phyloP scores from a whole-genome alignment of 257 asterid genomes.

The Nicotiana paniculata region DNA sequence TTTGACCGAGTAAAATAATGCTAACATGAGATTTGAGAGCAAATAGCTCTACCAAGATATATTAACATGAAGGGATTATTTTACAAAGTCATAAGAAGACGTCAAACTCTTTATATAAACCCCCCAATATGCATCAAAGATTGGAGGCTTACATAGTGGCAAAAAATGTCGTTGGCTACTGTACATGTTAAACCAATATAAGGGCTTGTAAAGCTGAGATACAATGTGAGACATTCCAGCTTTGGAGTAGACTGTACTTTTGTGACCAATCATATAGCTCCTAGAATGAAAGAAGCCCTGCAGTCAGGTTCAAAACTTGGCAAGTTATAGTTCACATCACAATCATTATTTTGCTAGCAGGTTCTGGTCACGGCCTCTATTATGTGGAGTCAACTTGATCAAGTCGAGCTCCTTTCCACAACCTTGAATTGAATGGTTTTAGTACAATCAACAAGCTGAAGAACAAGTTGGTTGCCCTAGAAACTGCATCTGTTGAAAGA shows the following conservation, averaged over 20 bases:
- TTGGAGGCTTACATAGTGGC: neutral
- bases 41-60: neutral
- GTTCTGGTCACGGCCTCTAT: neutral
- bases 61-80: neutral
- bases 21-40: neutral
- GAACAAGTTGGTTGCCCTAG: too few species aligned
- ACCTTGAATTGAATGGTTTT: neutral
- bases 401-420: neutral
- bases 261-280: neutral
- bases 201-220: neutral
- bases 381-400: too few species aligned
- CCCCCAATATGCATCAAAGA: neutral
- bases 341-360: neutral
- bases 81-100: too few species aligned
- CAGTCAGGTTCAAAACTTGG: neutral
- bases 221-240: neutral
- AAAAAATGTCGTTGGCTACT: neutral
- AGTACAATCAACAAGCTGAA: neutral
- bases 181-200: neutral
- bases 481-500: too few species aligned
- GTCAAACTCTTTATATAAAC: too few species aligned
- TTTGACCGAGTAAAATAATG: neutral
- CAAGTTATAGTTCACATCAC: neutral
- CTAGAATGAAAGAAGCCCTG: neutral
- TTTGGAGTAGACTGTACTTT: neutral